Percentiles rank a stretch among this genome's conserved stretches.
Evolutionary conservation across 2,329 filamentous ascomycete genomes (phyloP).

Genomic region (Penicillium italicum): DNA sequence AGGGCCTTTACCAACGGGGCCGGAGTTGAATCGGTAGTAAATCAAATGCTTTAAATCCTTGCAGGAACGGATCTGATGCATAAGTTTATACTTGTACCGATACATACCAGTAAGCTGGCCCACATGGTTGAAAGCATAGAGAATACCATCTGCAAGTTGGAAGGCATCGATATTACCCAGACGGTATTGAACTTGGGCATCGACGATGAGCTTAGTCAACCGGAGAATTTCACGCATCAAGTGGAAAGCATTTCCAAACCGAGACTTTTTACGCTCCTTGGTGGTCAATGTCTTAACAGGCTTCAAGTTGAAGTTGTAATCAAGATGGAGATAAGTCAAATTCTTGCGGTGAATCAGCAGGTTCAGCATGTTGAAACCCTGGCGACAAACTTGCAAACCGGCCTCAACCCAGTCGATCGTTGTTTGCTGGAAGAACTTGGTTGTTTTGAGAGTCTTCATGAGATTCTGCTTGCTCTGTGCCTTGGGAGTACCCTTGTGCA

Average conservation of each 20-base stretch:
- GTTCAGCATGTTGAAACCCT: conserved; percentile 99
- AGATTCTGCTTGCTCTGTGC: conserved; percentile 92
- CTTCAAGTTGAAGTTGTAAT: conserved; percentile 99
- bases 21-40: conserved; percentile 98
- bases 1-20: conserved; percentile 92
- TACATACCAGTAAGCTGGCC: conserved; percentile 99
- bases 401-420: conserved; percentile 99
- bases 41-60: conserved; percentile 99
- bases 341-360: conserved; percentile 97
- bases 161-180: conserved; percentile 98
- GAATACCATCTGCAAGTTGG: conserved; percentile 93
- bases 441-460: conserved; percentile 83
- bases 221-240: conserved; percentile 97
- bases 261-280: conserved; percentile 98
- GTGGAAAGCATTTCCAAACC: conserved; percentile 98
- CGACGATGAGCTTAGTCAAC: conserved; percentile 94
- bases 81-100: conserved; percentile 99
- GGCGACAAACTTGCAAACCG: conserved; percentile 93
- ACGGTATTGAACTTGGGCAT: conserved; percentile 96
- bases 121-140: conserved; percentile 99
- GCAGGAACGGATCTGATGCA: conserved; percentile 99
- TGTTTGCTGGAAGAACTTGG: conserved; percentile 99
- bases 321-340: conserved; percentile 93
- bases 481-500: conserved; percentile 94
- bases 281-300: conserved; percentile 98